Conservation (phyloP, 441 rosid species). For the Brassica hybrid region DNA sequence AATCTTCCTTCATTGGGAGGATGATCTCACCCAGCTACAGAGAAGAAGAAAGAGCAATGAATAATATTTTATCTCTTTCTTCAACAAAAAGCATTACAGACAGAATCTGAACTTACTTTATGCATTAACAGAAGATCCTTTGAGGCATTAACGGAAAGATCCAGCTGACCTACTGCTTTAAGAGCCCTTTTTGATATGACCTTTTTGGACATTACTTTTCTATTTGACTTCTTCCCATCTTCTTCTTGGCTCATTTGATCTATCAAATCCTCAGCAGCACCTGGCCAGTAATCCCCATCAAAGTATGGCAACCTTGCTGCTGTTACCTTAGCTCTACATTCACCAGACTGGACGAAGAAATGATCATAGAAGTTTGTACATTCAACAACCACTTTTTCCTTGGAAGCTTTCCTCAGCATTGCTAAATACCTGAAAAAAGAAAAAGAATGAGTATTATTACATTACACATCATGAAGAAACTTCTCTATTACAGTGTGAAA, state of each 20-base stretch:
- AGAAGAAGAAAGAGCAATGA: conserved; percentile 10
- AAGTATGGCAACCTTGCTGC: conserved; percentile 98
- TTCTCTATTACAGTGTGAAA: conserved; percentile 14
- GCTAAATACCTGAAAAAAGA: conserved; percentile 81
- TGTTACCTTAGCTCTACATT: conserved; percentile 91
- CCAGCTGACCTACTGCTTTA: conserved; percentile 94
- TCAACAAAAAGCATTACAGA: background rate
- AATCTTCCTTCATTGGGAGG: conserved; percentile 97
- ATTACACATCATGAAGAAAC: conserved; percentile 17
- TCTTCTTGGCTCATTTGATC: conserved; percentile 95
- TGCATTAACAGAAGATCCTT: conserved; percentile 97
- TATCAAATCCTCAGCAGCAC: conserved; percentile 97
- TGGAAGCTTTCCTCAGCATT: conserved; percentile 89
- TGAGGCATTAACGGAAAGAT: conserved; percentile 93
- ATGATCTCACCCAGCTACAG: conserved; percentile 98
- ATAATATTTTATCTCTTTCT: background rate
- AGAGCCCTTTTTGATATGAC: conserved; percentile 92
- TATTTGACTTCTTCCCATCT: conserved; percentile 87
- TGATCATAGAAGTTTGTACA: conserved; percentile 94
- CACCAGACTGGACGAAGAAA: conserved; percentile 84
- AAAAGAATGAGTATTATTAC: conserved; percentile 6
- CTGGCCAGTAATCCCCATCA: conserved; percentile 99
- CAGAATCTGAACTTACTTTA: conserved; percentile 57
- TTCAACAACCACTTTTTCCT: conserved; percentile 88
- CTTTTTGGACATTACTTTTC: conserved; percentile 82